Evolutionary conservation across 495 filamentous ascomycete genomes (phyloP).

Genomic region (Podospora comata): DNA sequence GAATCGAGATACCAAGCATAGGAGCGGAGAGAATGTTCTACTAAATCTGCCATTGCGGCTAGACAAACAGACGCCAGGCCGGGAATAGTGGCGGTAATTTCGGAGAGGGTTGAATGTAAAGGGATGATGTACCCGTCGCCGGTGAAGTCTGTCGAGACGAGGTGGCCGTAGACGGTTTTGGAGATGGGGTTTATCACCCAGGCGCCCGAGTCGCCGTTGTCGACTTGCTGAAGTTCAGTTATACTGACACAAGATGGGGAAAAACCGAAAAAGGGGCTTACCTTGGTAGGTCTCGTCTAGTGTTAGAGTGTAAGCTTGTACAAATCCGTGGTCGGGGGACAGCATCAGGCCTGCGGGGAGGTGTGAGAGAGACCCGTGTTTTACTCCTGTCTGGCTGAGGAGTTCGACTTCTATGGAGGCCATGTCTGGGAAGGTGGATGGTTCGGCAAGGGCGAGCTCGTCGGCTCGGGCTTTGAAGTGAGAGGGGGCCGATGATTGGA

Average conservation of each 20-base stretch:
- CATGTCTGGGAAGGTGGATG: slow-evolving; percentile 9
- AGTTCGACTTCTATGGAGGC: slow-evolving; percentile 17
- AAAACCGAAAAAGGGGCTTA: background rate
- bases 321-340: slow-evolving; percentile 8
- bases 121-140: slow-evolving; percentile 31
- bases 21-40: too few species aligned
- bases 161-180: slow-evolving; percentile 26
- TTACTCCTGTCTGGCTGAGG: background rate
- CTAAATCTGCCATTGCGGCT: too few species aligned
- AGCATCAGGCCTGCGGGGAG: slow-evolving; percentile 19
- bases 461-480: background rate
- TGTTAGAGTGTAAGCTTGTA: slow-evolving; percentile 17
- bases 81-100: slow-evolving; percentile 19
- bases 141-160: slow-evolving; percentile 28
- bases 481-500: background rate
- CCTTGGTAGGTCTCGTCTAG: slow-evolving; percentile 14
- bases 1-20: too few species aligned
- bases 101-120: slow-evolving; percentile 20
- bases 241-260: background rate
- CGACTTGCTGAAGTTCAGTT: slow-evolving; percentile 6
- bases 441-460: slow-evolving; percentile 8
- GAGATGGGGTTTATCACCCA: slow-evolving; percentile 30
- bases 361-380: slow-evolving; percentile 17
- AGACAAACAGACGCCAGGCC: too few species aligned
- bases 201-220: slow-evolving; percentile 30